phyloP scores from a whole-genome alignment of 768 basidiomycete genomes.

The Crucibulum laeve region DNA sequence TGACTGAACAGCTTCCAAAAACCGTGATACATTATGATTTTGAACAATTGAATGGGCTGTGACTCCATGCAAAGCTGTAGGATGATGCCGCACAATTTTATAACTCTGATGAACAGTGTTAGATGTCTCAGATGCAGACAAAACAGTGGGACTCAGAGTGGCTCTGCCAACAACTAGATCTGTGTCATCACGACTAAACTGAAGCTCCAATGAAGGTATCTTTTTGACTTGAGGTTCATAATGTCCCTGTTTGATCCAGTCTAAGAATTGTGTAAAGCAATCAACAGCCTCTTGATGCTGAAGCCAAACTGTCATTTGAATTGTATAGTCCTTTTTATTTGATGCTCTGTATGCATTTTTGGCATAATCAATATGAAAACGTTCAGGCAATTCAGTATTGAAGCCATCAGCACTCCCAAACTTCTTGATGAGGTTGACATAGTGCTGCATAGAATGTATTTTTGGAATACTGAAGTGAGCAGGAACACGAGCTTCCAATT shows the following conservation, averaged over 20 bases:
- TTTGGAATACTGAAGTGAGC: constrained; percentile 47
- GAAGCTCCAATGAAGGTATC: constrained; percentile 7
- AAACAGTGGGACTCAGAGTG: too few relatives aligned
- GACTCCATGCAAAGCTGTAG: too few relatives aligned
- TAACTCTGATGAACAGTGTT: too few relatives aligned
- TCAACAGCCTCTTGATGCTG: constrained; percentile 25
- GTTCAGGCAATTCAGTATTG: constrained; percentile 34
- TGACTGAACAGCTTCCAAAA: too few relatives aligned
- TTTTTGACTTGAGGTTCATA: neutral
- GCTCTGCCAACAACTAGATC: too few relatives aligned
- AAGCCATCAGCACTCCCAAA: constrained; percentile 33
- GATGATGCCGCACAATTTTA: too few relatives aligned
- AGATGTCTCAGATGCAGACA: too few relatives aligned
- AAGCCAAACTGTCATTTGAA: constrained; percentile 35
- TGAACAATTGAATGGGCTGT: too few relatives aligned
- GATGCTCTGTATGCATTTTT: constrained; percentile 30
- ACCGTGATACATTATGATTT: too few relatives aligned
- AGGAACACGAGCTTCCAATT: constrained; percentile 22
- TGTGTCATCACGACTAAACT: constrained; percentile 6
- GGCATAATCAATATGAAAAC: constrained; percentile 34
- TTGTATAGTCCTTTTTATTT: constrained; percentile 29
- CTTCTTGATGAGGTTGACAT: constrained; percentile 19
- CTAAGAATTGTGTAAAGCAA: constrained; percentile 15
- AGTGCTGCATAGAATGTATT: constrained; percentile 32
- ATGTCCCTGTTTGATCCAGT: constrained; percentile 13